Percentiles rank a stretch among this genome's conserved stretches.
Conservation (phyloP, 2,329 filamentous ascomycete species). For the Aspergillus persii region DNA sequence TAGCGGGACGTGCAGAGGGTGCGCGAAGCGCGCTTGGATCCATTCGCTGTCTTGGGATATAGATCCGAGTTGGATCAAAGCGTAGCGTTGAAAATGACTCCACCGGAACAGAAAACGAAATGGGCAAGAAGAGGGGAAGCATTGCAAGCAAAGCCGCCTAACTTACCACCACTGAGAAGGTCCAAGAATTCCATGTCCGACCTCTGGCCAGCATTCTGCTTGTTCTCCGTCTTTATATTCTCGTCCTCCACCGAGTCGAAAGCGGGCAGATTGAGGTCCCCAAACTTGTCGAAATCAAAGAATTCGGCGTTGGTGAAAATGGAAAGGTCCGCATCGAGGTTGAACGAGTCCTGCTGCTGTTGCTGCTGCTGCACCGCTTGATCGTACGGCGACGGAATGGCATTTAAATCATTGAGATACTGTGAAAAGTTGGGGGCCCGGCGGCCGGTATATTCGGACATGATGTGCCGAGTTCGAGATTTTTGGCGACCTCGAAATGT, state of each 20-base stretch:
- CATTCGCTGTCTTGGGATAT: background rate
- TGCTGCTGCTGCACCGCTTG: conserved; percentile 59
- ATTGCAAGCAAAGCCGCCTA: conserved; percentile 3
- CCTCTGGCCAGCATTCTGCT: conserved; percentile 22
- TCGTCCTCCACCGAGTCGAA: conserved; percentile 34
- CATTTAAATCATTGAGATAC: conserved; percentile 84
- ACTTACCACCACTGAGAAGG: conserved; percentile 45
- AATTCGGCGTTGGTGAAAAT: conserved; percentile 82
- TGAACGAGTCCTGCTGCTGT: conserved; percentile 58
- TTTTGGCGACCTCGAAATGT: conserved; percentile 7
- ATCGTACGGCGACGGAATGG: conserved; percentile 62
- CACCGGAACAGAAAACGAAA: conserved; percentile 1
- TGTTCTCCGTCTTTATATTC: conserved; percentile 21
- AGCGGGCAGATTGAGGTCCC: conserved; percentile 31
- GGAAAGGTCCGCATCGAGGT: conserved; percentile 69
- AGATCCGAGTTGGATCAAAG: background rate
- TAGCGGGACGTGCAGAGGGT: conserved; percentile 12
- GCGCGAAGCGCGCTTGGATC: conserved; percentile 1
- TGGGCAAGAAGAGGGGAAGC: conserved; percentile 2
- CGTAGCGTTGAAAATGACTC: background rate
- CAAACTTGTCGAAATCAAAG: conserved; percentile 67
- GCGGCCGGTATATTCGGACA: conserved; percentile 74
- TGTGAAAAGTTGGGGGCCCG: conserved; percentile 84
- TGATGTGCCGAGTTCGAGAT: conserved; percentile 35
- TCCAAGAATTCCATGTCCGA: conserved; percentile 42